phyloP scores from a whole-genome alignment of 768 basidiomycete species.

The Podaxis sp. region DNA sequence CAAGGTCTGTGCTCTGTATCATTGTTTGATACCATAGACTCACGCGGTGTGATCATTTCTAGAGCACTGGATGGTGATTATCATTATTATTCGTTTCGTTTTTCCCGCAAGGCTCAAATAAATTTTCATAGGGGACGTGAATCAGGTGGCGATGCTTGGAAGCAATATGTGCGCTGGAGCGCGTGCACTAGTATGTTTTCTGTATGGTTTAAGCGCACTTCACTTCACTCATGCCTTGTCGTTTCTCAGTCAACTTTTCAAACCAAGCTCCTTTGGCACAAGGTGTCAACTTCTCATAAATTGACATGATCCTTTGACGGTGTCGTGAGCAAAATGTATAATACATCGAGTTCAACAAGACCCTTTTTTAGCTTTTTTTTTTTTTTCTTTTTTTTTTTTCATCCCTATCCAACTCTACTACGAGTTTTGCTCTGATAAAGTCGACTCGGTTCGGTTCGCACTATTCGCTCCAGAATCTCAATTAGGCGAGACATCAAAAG shows the following conservation, averaged over 20 bases:
- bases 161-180: conserved; percentile 91
- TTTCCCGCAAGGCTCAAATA: conserved; percentile 15
- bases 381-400: neutral
- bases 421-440: neutral
- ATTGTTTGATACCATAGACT: conserved; percentile 3
- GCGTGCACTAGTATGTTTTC: conserved; percentile 66
- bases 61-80: conserved; percentile 82
- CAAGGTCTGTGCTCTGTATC: conserved; percentile 47
- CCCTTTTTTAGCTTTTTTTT: neutral
- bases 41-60: conserved; percentile 12
- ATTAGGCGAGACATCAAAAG: neutral
- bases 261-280: conserved; percentile 88
- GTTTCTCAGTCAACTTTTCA: conserved; percentile 72
- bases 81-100: neutral
- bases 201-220: neutral
- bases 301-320: conserved; percentile 20
- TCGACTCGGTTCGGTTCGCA: neutral
- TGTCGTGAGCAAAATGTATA: conserved; percentile 7
- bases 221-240: neutral
- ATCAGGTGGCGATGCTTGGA: conserved; percentile 98
- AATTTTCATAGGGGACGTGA: conserved; percentile 74
- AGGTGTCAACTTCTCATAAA: conserved; percentile 75
- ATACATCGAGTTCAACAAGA: neutral
- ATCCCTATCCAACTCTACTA: neutral
- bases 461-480: neutral